A percentile compares a stretch with the other conserved stretches of the same genome.
Conservation (phyloP, 495 filamentous ascomycete species). For the Corynascus novoguineensis region DNA sequence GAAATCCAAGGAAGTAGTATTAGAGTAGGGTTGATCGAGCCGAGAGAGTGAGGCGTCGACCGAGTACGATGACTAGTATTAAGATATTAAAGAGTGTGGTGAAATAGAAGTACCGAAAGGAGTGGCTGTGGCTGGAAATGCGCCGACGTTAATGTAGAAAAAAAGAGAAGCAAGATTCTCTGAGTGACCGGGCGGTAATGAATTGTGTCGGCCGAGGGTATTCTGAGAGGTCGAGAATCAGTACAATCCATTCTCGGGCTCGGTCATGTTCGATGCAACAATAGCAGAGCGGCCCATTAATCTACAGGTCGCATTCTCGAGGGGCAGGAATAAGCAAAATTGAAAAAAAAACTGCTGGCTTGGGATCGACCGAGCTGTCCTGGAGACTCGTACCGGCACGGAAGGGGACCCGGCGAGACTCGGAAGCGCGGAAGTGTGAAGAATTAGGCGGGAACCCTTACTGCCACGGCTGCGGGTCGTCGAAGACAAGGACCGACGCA, state of each 20-base stretch:
- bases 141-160: constrained; percentile 24
- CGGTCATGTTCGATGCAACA: constrained; percentile 6
- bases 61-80: constrained; percentile 42
- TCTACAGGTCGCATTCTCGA: constrained; percentile 28
- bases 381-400: constrained; percentile 16
- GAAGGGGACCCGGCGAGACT: constrained; percentile 9
- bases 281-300: constrained; percentile 21
- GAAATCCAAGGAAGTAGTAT: constrained; percentile 32
- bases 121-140: constrained; percentile 46
- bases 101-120: constrained; percentile 42
- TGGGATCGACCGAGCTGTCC: constrained; percentile 25
- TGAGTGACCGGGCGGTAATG: constrained; percentile 36
- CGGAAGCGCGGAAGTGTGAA: constrained; percentile 4
- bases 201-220: constrained; percentile 28
- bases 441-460: constrained; percentile 52
- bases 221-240: constrained; percentile 24
- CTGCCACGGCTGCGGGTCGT: constrained; percentile 55
- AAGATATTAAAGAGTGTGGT: constrained; percentile 51
- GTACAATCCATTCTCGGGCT: constrained; percentile 19
- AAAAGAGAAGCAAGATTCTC: constrained; percentile 31
- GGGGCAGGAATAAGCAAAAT: constrained; percentile 17
- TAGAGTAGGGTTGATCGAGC: constrained; percentile 32
- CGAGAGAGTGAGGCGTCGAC: constrained; percentile 43
- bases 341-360: constrained; percentile 23
- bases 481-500: constrained; percentile 41